Evolutionary conservation across 345 rosid species (phyloP).

Genomic region (Arabidopsis arenosa): DNA sequence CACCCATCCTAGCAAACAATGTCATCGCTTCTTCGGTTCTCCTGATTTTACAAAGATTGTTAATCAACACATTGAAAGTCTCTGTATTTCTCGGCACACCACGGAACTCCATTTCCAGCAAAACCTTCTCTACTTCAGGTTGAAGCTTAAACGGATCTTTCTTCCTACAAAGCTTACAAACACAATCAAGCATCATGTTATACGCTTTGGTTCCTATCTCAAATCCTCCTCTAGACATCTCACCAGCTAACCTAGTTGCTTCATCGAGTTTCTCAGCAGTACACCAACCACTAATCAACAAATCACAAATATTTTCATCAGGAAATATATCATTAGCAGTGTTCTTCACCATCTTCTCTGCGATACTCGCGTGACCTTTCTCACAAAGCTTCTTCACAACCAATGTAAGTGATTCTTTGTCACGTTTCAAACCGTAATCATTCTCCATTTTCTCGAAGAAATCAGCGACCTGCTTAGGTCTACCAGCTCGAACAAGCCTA

Average conservation of each 20-base stretch:
- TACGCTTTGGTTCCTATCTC: conserved; percentile 74
- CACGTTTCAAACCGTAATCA: conserved; percentile 76
- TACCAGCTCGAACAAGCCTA: conserved; percentile 78
- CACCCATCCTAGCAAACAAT: conserved; percentile 77
- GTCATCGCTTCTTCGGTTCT: conserved; percentile 79
- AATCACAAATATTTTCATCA: conserved; percentile 76
- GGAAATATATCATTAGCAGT: conserved; percentile 88
- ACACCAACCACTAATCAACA: conserved; percentile 94
- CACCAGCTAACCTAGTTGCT: conserved; percentile 85
- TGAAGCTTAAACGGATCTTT: conserved; percentile 78
- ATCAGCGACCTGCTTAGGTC: conserved; percentile 66
- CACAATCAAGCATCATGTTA: conserved; percentile 83
- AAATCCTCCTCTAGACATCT: conserved; percentile 95
- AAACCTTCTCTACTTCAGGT: conserved; percentile 74
- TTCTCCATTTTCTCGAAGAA: conserved; percentile 84
- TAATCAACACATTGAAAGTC: conserved; percentile 82
- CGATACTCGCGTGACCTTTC: conserved; percentile 69
- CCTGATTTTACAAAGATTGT: conserved; percentile 81
- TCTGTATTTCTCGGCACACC: conserved; percentile 89
- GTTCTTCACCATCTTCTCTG: conserved; percentile 86
- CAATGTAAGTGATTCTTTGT: conserved; percentile 62
- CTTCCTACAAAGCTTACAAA: conserved; percentile 81
- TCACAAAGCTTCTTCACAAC: conserved; percentile 77
- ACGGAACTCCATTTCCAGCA: conserved; percentile 81
- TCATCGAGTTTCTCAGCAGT: conserved; percentile 83